Conservation (phyloP, 257 asterid genomes). For the Euphrasia confusa region DNA sequence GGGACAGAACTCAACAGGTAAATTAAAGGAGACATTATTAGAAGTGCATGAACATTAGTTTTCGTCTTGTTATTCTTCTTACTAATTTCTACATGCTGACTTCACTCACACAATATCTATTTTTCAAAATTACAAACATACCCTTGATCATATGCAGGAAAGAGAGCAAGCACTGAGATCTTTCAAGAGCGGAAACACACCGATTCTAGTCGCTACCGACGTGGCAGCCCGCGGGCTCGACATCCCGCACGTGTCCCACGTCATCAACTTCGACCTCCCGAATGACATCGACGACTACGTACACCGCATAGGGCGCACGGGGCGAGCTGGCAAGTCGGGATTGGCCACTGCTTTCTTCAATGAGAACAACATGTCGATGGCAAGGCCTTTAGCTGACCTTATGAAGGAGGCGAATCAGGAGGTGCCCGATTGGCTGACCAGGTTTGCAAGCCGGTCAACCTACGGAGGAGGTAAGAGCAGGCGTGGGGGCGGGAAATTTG, state of each 20-base stretch:
- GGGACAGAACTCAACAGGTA: slow-evolving; percentile 89
- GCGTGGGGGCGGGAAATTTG: slow-evolving; percentile 77
- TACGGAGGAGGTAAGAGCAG: slow-evolving; percentile 52
- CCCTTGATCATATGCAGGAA: slow-evolving; percentile 44
- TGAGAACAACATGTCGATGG: slow-evolving; percentile 57
- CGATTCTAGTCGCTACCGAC: slow-evolving; percentile 85
- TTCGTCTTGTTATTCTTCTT: neutral
- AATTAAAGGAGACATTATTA: slow-evolving; percentile 3
- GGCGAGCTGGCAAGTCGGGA: slow-evolving; percentile 88
- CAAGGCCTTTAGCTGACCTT: slow-evolving; percentile 61
- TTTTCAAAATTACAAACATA: too few relatives aligned
- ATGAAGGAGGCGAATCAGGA: slow-evolving; percentile 87
- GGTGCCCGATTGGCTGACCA: slow-evolving; percentile 81
- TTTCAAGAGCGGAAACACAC: slow-evolving; percentile 76
- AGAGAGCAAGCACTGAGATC: slow-evolving; percentile 75
- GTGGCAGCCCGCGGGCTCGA: slow-evolving; percentile 96
- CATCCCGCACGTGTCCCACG: slow-evolving; percentile 80
- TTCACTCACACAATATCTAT: too few relatives aligned
- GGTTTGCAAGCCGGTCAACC: slow-evolving; percentile 56
- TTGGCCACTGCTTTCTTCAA: slow-evolving; percentile 85
- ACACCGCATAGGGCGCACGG: slow-evolving; percentile 86
- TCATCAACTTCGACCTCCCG: slow-evolving; percentile 80
- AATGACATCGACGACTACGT: slow-evolving; percentile 84
- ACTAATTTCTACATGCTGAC: too few relatives aligned
- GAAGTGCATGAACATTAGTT: neutral